These are phyloP conservation scores for Sanghuangporus weigelae DNA, from an alignment of 1,284 basidiomycete genomes.

Conservation along the genomic window DNA sequence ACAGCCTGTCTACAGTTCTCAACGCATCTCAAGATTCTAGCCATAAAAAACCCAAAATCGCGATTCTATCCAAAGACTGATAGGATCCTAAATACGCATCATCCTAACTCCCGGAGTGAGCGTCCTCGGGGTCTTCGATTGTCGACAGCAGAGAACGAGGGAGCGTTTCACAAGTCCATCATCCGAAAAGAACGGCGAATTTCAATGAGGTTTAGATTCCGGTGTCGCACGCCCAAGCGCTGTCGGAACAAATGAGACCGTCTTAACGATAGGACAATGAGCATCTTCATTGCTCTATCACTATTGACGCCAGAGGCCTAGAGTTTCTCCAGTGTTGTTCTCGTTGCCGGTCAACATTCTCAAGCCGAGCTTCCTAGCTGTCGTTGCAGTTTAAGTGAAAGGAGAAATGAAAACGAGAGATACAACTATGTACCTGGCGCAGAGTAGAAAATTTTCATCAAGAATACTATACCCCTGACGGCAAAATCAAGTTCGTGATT, in stretches of 20 bases:
- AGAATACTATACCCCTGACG: too few relatives aligned
- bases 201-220: not conserved
- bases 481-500: too few relatives aligned
- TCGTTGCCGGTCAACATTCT: too few relatives aligned
- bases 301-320: too few relatives aligned
- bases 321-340: too few relatives aligned
- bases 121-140: not conserved
- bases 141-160: not conserved
- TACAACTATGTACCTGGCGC: too few relatives aligned
- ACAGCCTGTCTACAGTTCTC: not conserved
- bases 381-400: too few relatives aligned
- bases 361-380: too few relatives aligned
- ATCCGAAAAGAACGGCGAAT: not conserved
- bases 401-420: too few relatives aligned
- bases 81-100: not conserved
- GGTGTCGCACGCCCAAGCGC: not conserved
- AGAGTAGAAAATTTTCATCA: too few relatives aligned
- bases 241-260: not conserved
- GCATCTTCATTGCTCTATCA: too few relatives aligned
- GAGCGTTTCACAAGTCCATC: not conserved
- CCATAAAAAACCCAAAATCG: not conserved
- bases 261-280: not conserved
- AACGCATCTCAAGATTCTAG: not conserved
- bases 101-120: not conserved
- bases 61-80: not conserved